A percentile compares a stretch with the other conserved stretches of the same genome.
phyloP scores from a whole-genome alignment of 2,329 filamentous ascomycete genomes.

The Metarhizium guizhouense region DNA sequence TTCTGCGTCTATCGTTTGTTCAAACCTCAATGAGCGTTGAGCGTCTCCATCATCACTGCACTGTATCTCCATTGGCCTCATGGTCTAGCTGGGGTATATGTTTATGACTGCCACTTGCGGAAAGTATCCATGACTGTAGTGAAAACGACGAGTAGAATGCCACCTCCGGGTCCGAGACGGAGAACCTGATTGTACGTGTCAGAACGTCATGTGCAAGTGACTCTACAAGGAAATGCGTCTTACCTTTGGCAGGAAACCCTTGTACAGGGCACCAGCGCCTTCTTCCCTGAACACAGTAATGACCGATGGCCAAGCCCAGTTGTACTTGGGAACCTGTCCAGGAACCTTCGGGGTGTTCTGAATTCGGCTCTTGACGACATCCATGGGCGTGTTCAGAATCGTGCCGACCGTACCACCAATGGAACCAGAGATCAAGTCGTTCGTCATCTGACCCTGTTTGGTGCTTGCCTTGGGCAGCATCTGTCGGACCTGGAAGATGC shows the following conservation, averaged over 20 bases:
- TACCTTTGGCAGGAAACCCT: slow-evolving; percentile 97
- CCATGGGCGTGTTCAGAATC: slow-evolving; percentile 88
- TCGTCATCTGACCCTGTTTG: slow-evolving; percentile 73
- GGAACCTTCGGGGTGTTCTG: slow-evolving; percentile 83
- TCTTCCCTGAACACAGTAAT: slow-evolving; percentile 87
- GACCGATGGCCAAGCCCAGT: slow-evolving; percentile 91
- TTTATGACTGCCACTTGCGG: slow-evolving; percentile 42
- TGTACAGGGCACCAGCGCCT: slow-evolving; percentile 86
- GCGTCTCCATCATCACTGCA: not conserved
- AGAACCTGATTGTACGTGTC: slow-evolving; percentile 22
- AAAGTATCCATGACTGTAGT: slow-evolving; percentile 92
- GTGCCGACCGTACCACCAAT: slow-evolving; percentile 85
- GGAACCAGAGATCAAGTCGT: slow-evolving; percentile 79
- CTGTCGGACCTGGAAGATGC: slow-evolving; percentile 91
- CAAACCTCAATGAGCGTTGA: not conserved
- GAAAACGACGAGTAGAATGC: slow-evolving; percentile 75
- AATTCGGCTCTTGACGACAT: slow-evolving; percentile 96
- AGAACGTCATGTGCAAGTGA: slow-evolving; percentile 6
- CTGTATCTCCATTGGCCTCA: not conserved
- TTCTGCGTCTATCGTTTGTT: not conserved
- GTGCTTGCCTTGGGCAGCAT: slow-evolving; percentile 73
- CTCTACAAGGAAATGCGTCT: slow-evolving; percentile 35
- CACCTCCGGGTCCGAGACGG: slow-evolving; percentile 46
- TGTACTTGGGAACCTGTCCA: slow-evolving; percentile 87
- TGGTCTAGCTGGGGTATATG: not conserved